phyloP scores from a whole-genome alignment of 164 flowering plant species.

The Magnolia kwangsiensis region DNA sequence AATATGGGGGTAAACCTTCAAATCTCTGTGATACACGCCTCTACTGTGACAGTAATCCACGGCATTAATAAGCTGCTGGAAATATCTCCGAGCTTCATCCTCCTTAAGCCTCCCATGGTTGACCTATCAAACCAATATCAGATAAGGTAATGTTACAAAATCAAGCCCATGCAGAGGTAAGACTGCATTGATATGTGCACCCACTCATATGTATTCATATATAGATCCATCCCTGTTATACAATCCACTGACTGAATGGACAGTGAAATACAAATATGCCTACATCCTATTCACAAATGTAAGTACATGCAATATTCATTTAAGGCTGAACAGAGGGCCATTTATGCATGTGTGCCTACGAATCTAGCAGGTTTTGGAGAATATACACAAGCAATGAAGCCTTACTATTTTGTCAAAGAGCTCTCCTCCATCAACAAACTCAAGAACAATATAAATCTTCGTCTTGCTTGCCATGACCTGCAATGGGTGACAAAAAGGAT shows the following conservation, averaged over 20 bases:
- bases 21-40: slow-evolving; percentile 16
- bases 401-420: slow-evolving; percentile 23
- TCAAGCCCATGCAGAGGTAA: neutral
- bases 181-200: neutral
- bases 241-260: neutral
- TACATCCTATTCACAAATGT: neutral
- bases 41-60: slow-evolving; percentile 18
- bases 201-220: neutral
- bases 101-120: slow-evolving; percentile 14
- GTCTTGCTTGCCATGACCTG: slow-evolving; percentile 25
- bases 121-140: slow-evolving; percentile 1
- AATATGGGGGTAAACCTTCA: slow-evolving; percentile 7
- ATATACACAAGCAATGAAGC: neutral
- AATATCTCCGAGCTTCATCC: slow-evolving; percentile 19
- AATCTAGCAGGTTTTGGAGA: neutral
- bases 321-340: neutral
- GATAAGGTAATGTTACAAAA: neutral
- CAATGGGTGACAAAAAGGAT: neutral
- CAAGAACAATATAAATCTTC: slow-evolving; percentile 22
- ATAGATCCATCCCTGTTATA: neutral
- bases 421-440: slow-evolving; percentile 20
- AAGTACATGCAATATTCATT: neutral
- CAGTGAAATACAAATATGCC: neutral
- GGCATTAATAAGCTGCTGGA: slow-evolving; percentile 18
- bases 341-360: neutral